phyloP scores from a whole-genome alignment of 2,329 filamentous ascomycete species.

The Aspergillus fijiensis region DNA sequence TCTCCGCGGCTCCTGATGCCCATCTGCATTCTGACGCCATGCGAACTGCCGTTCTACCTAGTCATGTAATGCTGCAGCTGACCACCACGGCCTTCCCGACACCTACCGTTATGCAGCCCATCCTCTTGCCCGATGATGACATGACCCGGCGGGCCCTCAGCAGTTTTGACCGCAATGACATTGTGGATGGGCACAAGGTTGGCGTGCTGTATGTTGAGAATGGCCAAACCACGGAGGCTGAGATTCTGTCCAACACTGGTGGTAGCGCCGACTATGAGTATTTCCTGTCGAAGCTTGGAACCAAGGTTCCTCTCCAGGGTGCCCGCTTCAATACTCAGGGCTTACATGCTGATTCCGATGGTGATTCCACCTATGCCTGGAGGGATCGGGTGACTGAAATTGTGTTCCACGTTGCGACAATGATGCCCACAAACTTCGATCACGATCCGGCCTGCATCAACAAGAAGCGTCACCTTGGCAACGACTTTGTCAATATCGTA shows the following conservation, averaged over 20 bases:
- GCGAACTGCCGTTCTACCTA: conserved; percentile 46
- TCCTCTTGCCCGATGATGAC: conserved; percentile 73
- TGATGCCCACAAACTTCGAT: conserved; percentile 89
- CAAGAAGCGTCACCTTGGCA: conserved; percentile 95
- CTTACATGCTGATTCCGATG: conserved; percentile 79
- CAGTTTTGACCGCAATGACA: conserved; percentile 81
- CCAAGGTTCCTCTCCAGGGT: conserved; percentile 74
- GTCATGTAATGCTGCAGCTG: conserved; percentile 48
- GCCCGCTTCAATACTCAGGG: conserved; percentile 92
- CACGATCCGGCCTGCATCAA: conserved; percentile 71
- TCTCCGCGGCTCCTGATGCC: conserved; percentile 41
- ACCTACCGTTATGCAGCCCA: conserved; percentile 60
- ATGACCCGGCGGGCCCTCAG: conserved; percentile 71
- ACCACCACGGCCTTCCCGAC: conserved; percentile 46
- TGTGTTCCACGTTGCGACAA: conserved; percentile 91
- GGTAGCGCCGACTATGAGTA: conserved; percentile 86
- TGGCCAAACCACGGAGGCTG: conserved; percentile 75
- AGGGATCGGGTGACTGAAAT: conserved; percentile 92
- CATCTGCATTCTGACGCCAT: conserved; percentile 40
- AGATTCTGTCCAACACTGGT: conserved; percentile 82
- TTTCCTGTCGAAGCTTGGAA: conserved; percentile 80
- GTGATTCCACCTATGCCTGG: conserved; percentile 89
- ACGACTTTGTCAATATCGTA: conserved; percentile 96
- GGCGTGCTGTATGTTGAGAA: conserved; percentile 92
- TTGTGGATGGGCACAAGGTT: conserved; percentile 92